Percentiles rank a stretch among this genome's conserved stretches.
phyloP scores from a whole-genome alignment of 2,329 filamentous ascomycete genomes.

The Lojkania enalia region DNA sequence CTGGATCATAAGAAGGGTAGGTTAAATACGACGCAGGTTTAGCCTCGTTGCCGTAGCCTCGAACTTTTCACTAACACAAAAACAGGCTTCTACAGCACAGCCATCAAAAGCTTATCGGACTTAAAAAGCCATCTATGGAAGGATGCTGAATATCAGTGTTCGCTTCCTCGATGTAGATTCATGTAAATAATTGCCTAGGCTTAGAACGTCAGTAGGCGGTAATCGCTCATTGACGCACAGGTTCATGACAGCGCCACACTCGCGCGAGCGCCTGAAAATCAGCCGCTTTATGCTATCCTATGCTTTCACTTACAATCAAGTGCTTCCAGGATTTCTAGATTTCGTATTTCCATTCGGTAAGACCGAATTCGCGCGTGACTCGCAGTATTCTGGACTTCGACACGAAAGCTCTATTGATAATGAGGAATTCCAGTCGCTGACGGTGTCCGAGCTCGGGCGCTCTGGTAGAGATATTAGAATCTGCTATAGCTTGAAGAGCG shows the following conservation, averaged over 20 bases:
- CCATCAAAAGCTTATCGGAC: neutral
- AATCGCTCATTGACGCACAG: neutral
- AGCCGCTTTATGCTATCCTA: conserved; percentile 1
- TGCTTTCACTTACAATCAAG: conserved; percentile 28
- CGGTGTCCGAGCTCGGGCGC: conserved; percentile 32
- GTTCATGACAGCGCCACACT: conserved; percentile 8
- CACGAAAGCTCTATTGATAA: conserved; percentile 22
- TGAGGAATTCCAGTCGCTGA: conserved; percentile 3
- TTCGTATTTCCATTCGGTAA: conserved; percentile 38
- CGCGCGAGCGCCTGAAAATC: conserved; percentile 5
- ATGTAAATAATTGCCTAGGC: neutral
- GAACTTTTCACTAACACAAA: neutral
- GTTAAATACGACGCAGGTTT: neutral
- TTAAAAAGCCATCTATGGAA: neutral
- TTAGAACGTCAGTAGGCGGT: neutral
- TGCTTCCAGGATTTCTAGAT: conserved; percentile 34
- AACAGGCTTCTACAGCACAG: neutral
- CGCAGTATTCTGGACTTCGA: conserved; percentile 38
- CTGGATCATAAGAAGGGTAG: neutral
- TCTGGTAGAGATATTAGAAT: conserved; percentile 40
- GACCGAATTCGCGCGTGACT: conserved; percentile 29
- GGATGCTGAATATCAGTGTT: neutral
- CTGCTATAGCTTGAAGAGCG: conserved; percentile 45
- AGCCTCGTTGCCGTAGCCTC: neutral
- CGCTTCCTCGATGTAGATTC: neutral